Percentiles rank a stretch among this genome's conserved stretches.
phyloP scores from a whole-genome alignment of 257 asterid species.

The Nicotiana knightiana region DNA sequence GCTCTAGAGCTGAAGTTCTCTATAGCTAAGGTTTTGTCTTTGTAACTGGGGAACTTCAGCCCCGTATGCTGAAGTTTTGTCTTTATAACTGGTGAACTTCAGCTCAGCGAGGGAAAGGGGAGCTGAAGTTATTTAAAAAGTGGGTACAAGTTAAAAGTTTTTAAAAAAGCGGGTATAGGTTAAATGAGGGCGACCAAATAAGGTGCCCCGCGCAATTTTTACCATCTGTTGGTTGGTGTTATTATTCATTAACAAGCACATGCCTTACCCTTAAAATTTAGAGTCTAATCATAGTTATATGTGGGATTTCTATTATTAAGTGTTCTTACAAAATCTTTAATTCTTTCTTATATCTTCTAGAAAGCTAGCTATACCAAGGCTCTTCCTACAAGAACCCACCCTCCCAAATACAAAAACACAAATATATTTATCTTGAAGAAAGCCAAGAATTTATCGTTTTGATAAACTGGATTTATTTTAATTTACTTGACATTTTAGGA shows the following conservation, averaged over 20 bases:
- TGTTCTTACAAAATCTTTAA: not conserved
- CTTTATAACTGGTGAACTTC: no score
- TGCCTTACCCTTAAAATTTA: not conserved
- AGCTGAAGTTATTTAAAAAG: no score
- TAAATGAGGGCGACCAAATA: no score
- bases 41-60: no score
- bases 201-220: no score
- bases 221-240: constrained; percentile 10
- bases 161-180: no score
- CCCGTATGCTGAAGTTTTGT: no score
- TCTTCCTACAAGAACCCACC: not conserved
- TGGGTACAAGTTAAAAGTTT: no score
- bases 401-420: not conserved
- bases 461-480: not conserved
- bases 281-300: not conserved
- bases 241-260: constrained; percentile 30
- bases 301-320: not conserved
- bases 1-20: no score
- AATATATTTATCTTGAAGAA: not conserved
- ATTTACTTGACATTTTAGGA: not conserved
- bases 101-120: no score
- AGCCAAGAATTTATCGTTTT: not conserved
- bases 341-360: not conserved
- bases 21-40: no score
- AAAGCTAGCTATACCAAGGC: not conserved